Evolutionary conservation across 495 filamentous ascomycete species (phyloP), one percentile per base, ranked within the genome.

Genomic region (Elaphomyces granulatus): DNA sequence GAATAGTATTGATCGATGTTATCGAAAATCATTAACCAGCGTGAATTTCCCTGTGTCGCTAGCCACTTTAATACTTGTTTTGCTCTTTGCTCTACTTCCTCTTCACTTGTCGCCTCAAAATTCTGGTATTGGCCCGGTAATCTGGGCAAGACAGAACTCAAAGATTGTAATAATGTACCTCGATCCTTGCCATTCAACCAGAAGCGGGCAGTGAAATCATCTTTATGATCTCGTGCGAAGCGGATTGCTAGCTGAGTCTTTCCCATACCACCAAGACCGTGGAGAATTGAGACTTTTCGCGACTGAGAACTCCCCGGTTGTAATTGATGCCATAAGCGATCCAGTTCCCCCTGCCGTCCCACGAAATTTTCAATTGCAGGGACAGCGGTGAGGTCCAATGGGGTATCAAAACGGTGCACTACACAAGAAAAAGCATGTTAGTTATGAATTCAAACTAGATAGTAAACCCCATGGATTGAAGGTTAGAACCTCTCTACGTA

Each of bases 241-340:
- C 54, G 53, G 34, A 62, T 50, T 7, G 58, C 64, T 38, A 68
- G 43, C 37, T 68, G 56, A 20, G 62, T 63, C 36, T 64, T 67
- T 19, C 63, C 62, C 2, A 64, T 59, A 0, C 64, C 60, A 3
- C 64, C 60, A 44, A 68, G 53, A 20, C 63, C 58, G 43, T 61
- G 46, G 26, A 61, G 42, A 33, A 63, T 38, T 4, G 47, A 45
- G 40, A 57, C 46, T 35, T 52, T 57, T 9, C 51, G 55, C 33
- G 43, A 40, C 15, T 20, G 23, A 0, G 45, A 34, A 20, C 43
- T 18, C 10, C 20, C 36, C 3, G 55, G 53, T 18, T 44, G 41
- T 31, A 60, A 33, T 43, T 43, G 45, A 17, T 53, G 31, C 53
- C 49, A 51, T 7, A 58, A 36, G 3, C 36, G 19, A 10, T 47